Base-by-base conservation (phyloP, 768 basidiomycete species). In the Termitomyces sp. region DNA sequence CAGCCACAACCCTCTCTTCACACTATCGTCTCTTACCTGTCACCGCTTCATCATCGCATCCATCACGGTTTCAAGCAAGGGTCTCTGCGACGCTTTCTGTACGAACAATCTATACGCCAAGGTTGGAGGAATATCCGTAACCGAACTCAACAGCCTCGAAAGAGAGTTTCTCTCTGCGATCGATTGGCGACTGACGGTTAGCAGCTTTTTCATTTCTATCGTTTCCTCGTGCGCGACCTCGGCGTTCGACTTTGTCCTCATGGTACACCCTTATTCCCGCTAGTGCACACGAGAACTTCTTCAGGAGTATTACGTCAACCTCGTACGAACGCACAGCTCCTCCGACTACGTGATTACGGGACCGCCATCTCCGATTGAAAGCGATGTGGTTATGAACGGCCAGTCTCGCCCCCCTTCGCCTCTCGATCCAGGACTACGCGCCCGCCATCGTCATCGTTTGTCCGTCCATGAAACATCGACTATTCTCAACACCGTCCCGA, bases 21-120 rank as follows among this genome's bases (percentile, higher is more conserved):
- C 90, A 51, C 83, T 99, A 64, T 93, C 93, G 40, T 96, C 95
- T 40, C 85, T 98, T 68, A 98, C 96, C 26, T 94, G 94, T 68
- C 97, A 99, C 76, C 93, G 97, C 60, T 98, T 99, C 76, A 82
- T 98, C 70, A 98, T 98, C 75, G 83, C 96, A 48, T 86, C 93
- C 66, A 88, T 98, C 72, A 86, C 91, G 33, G 93, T 95, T 60
- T 89, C 93, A 62, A 90, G 87, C 77, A 98, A 99, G 74, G 93
- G 94, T 0, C 85, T 98, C 48, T 95, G 92, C 73, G 97, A 99
- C 75, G 84, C 87, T 20, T 98, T 98, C 72, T 96, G 92, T 76
- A 93, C 92, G 50, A 98, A 98, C 72, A 85, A 82, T 58, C 85
- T 95, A 69, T 98, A 98, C 75, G 93, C 97, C 64, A 91, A 89